Evolutionary conservation across 306 rosid genomes (phyloP).

Genomic region (Herpetospermum pedunculosum): DNA sequence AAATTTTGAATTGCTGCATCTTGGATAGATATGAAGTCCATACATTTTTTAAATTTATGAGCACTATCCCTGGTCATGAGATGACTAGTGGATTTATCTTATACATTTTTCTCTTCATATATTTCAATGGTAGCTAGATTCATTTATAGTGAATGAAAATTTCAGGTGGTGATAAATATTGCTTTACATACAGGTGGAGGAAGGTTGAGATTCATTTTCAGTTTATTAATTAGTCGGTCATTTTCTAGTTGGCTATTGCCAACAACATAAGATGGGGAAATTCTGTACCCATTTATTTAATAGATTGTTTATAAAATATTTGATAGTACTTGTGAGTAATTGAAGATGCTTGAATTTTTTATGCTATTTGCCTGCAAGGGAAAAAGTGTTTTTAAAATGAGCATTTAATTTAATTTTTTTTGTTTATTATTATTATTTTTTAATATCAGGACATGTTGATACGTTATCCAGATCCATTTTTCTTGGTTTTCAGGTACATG

Average conservation of each 20-base stretch:
- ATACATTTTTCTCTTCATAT: not conserved
- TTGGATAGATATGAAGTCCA: not conserved
- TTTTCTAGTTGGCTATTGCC: not conserved
- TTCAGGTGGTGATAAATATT: not conserved
- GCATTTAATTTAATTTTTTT: not conserved
- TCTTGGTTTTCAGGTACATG: no score
- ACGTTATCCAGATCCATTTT: not conserved
- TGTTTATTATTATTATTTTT: no score
- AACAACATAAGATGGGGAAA: not conserved
- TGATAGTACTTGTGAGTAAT: not conserved
- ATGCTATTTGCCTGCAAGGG: not conserved
- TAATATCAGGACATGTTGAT: not conserved
- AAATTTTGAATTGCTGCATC: slow-evolving; percentile 1
- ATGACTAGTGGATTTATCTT: not conserved
- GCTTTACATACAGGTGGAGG: not conserved
- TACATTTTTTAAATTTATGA: not conserved
- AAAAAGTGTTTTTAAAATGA: not conserved
- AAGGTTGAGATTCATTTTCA: not conserved
- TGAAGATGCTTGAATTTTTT: not conserved
- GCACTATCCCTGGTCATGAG: not conserved
- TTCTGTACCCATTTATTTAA: not conserved
- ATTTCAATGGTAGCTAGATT: not conserved
- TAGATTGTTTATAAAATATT: not conserved
- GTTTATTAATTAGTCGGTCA: not conserved
- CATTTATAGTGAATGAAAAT: not conserved